Evolutionary conservation across 306 rosid species (phyloP).

Genomic region (Notholithocarpus densiflorus): DNA sequence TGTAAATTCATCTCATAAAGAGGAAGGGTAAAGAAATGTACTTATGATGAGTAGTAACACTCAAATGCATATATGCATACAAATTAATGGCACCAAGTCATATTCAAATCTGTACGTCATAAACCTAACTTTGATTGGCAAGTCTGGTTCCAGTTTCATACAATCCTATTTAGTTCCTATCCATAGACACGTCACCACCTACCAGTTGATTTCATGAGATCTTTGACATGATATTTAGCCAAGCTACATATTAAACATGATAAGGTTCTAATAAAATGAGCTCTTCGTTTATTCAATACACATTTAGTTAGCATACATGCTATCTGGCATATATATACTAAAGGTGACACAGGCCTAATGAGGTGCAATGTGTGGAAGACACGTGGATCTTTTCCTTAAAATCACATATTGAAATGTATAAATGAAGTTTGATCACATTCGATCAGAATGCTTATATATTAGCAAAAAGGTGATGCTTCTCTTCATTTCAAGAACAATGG

Average conservation of each 20-base stretch:
- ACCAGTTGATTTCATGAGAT: not conserved
- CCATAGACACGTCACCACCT: not conserved
- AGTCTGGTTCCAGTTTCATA: not conserved
- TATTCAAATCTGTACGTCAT: not conserved
- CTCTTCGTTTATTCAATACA: too few relatives aligned
- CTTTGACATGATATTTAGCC: not conserved
- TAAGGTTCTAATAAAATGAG: not conserved
- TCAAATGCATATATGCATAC: not conserved
- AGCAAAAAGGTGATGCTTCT: not conserved
- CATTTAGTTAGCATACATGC: too few relatives aligned
- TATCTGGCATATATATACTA: not conserved
- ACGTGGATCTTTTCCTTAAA: not conserved
- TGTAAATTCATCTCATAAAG: too few relatives aligned
- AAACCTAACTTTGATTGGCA: constrained; percentile 2
- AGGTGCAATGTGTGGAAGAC: too few relatives aligned
- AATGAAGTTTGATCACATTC: not conserved
- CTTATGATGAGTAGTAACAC: too few relatives aligned
- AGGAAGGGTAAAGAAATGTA: too few relatives aligned
- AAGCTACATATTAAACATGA: not conserved
- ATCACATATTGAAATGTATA: not conserved
- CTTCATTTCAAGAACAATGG: not conserved
- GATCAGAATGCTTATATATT: not conserved
- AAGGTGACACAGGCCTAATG: not conserved
- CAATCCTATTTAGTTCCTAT: not conserved
- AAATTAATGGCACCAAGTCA: not conserved